Evolutionary conservation across 768 basidiomycete species (phyloP).

Genomic region (Russula lepida): DNA sequence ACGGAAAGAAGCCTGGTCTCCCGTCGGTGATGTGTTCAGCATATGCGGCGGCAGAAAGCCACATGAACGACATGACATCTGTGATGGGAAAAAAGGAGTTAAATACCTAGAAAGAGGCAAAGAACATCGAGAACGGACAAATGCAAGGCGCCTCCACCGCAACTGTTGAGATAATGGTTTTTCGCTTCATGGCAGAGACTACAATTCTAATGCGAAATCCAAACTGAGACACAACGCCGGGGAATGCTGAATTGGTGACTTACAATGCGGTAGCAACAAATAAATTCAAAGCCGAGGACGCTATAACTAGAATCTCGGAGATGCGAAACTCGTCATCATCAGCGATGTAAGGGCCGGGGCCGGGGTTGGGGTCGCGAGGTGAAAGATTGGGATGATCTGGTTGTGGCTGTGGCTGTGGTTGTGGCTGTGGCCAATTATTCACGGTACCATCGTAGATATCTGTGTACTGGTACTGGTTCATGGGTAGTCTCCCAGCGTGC

Average conservation of each 20-base stretch:
- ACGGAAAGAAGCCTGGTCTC: neutral
- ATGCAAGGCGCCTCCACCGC: conserved; percentile 11
- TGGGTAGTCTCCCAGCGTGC: too few species aligned
- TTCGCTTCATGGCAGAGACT: neutral
- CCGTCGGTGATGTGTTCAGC: neutral
- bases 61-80: conserved; percentile 10
- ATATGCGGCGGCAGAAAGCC: conserved; percentile 7
- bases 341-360: neutral
- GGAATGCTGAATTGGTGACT: neutral
- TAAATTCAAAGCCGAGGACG: neutral
- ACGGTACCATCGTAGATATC: accelerated
- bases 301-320: neutral
- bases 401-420: too few species aligned
- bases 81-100: neutral
- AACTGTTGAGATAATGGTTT: conserved; percentile 3
- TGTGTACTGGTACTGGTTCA: too few species aligned
- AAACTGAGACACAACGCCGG: neutral
- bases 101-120: neutral
- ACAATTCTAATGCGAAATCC: neutral
- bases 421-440: accelerated
- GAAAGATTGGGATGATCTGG: neutral
- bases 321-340: neutral
- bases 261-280: neutral
- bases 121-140: conserved; percentile 2
- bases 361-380: too few species aligned